Evolutionary conservation across 345 rosid species (phyloP), one percentile per base, ranked within the genome.

Genomic region (Gossypium turneri): DNA sequence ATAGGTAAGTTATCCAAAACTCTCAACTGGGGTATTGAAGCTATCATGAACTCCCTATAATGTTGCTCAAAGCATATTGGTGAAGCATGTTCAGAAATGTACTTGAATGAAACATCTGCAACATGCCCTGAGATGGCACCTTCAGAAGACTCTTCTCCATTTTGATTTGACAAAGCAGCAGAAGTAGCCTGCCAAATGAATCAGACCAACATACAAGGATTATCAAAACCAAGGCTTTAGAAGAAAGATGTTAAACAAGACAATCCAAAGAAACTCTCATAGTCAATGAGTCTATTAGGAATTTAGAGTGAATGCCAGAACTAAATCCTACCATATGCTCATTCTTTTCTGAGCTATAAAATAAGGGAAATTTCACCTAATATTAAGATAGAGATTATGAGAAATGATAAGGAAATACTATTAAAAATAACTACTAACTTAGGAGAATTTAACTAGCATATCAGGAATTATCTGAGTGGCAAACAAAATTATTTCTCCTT

Each of bases 1-100:
- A 94, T 84, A 56, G 90, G 82, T 70, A 90, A 77, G 77, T 90
- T 82, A 82, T 94, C 98, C 65, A 94, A 79, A 75, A 89, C 85
- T 83, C 84, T 90, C 82, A 94, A 74, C 64, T 88, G 81, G 43
- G 97, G 94, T 17, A 92, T 78, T 59, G 97, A 92, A 75, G 92
- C 87, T 84, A 94, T 88, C 87, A 89, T 85, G 83, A 75, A 94
- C 47, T 91, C 93, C 84, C 95, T 88, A 67, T 94, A 94, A 80
- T 94, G 94, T 76, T 90, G 90, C 81, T 89, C 86, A 29, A 81
- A 88, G 86, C 98, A 94, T 84, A 94, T 90, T 2, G 97, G 97
- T 75, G 98, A 92, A 79, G 97, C 86, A 74, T 80, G 85, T 47
- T 80, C 67, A 20, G 97, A 82, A 51, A 86, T 78, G 78, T 84